Evolutionary conservation across 2,329 filamentous ascomycete genomes (phyloP).

Genomic region (Fusarium sp.): DNA sequence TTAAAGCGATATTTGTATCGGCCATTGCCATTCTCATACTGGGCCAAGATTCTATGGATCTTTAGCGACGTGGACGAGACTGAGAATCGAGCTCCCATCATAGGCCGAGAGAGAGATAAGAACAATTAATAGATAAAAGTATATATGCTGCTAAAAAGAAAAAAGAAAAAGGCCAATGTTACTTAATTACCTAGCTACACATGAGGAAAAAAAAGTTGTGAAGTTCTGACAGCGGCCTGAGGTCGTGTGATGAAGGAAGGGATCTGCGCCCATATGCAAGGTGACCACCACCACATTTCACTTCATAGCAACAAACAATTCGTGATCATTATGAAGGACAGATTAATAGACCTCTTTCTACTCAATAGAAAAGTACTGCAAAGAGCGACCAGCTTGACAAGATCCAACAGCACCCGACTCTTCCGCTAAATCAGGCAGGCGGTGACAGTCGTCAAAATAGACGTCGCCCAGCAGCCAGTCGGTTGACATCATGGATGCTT

Average conservation of each 20-base stretch:
- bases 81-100: background rate
- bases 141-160: too few species aligned
- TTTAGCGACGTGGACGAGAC: background rate
- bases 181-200: too few species aligned
- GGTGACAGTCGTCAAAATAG: conserved; percentile 41
- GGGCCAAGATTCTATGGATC: background rate
- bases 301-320: background rate
- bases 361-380: background rate
- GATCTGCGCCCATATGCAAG: background rate
- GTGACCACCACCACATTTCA: background rate
- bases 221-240: background rate
- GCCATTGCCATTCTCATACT: too few species aligned
- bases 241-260: background rate
- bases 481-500: conserved; percentile 38
- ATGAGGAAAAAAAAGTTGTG: too few species aligned
- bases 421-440: conserved; percentile 24
- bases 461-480: conserved; percentile 22
- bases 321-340: background rate
- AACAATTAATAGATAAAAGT: too few species aligned
- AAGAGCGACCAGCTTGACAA: background rate
- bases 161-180: too few species aligned
- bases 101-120: too few species aligned
- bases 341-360: accelerated
- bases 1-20: too few species aligned
- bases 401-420: background rate